phyloP scores from a whole-genome alignment of 2,329 filamentous ascomycete species.

The Apiospora malaysiana region DNA sequence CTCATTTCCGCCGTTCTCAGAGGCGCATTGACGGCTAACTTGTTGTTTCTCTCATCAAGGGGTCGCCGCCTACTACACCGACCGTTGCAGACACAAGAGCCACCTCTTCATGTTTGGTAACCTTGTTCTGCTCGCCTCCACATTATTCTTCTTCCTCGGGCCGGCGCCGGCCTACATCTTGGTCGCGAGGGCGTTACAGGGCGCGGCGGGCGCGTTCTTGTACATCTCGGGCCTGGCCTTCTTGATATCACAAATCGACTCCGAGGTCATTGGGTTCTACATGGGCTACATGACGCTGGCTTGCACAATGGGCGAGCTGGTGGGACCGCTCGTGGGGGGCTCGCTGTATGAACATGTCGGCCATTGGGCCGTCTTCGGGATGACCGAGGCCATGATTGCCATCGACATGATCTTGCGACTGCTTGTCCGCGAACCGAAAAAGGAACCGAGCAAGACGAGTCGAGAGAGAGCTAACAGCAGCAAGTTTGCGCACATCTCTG shows the following conservation, averaged over 20 bases:
- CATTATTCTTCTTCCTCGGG: background rate
- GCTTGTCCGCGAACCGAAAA: background rate
- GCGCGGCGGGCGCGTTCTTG: background rate
- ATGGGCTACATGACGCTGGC: background rate
- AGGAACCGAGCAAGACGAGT: no score
- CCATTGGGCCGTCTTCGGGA: background rate
- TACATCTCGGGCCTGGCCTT: background rate
- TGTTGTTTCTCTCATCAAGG: background rate
- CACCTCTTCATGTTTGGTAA: background rate
- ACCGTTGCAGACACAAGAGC: background rate
- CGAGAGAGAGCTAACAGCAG: background rate
- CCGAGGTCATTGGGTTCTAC: background rate
- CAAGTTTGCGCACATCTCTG: background rate
- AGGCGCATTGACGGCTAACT: background rate
- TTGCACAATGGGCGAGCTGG: background rate
- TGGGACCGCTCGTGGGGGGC: background rate
- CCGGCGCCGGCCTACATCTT: background rate
- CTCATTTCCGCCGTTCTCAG: no score
- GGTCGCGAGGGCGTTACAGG: background rate
- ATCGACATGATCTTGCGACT: background rate
- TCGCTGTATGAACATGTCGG: background rate
- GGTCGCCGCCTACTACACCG: background rate
- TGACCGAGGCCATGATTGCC: background rate
- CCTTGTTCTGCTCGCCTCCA: background rate
- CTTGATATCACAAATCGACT: background rate